phyloP scores from a whole-genome alignment of 106 monocot species.

The Dendrobium nobile region DNA sequence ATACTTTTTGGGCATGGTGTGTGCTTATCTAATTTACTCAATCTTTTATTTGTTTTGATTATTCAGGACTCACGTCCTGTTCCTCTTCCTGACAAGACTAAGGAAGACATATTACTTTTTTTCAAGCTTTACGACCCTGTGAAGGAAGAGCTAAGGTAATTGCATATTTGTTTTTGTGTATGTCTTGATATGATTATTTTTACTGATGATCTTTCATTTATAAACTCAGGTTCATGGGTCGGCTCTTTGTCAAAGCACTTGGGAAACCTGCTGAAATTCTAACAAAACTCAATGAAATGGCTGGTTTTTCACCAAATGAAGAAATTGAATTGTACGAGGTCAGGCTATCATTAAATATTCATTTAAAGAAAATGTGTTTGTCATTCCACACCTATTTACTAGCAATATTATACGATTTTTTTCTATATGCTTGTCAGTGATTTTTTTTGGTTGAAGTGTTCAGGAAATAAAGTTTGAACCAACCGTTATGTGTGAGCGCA shows the following conservation, averaged over 20 bases:
- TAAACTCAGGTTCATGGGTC: constrained; percentile 61
- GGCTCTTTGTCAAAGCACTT: constrained; percentile 69
- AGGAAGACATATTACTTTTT: constrained; percentile 87
- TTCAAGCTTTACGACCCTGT: constrained; percentile 92
- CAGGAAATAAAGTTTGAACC: constrained; percentile 99
- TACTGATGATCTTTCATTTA: not conserved
- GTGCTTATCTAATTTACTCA: not conserved
- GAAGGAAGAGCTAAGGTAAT: constrained; percentile 88
- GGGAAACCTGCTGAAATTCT: constrained; percentile 87
- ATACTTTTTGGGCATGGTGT: not conserved
- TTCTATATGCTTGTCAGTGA: not conserved
- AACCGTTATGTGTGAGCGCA: constrained; percentile 90
- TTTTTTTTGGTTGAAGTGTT: not conserved
- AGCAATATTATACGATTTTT: not conserved
- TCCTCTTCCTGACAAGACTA: constrained; percentile 77
- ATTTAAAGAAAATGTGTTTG: not conserved
- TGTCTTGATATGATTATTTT: constrained; percentile 1
- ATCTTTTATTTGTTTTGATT: constrained; percentile 1
- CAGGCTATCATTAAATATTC: constrained; percentile 3
- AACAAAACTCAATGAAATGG: constrained; percentile 83
- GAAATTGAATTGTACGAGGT: constrained; percentile 98
- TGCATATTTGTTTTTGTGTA: not conserved
- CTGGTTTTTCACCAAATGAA: constrained; percentile 69
- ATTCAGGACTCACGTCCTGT: constrained; percentile 53
- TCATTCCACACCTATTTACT: not conserved